Evolutionary conservation across 106 monocot genomes (phyloP), one percentile per base, ranked within the genome.

Genomic region (Posidonia australis): DNA sequence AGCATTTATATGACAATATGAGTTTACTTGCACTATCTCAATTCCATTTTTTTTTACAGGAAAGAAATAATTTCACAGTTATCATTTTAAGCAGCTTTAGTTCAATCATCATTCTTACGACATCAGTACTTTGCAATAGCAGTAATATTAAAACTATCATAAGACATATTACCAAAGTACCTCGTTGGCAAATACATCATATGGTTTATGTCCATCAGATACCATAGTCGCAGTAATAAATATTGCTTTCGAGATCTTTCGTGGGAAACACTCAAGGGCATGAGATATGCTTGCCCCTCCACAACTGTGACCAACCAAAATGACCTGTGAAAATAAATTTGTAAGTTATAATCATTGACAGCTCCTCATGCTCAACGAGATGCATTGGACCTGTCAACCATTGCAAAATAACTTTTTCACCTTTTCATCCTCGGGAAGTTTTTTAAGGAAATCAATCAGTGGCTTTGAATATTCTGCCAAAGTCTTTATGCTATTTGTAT

Each of bases 281-380:
- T 79, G 86, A 19, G 93, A 94, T 69, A 89, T 62, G 64, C 78
- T 78, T 51, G 89, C 93, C 27, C 93, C 93, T 48, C 89, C 93
- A 80, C 86, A 94, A 65, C 93, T 94, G 67, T 94, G 93, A 2
- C 89, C 89, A 46, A 94, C 93, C 51, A 94, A 79, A 74, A 89
- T 78, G 67, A 89, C 89, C 89, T 94, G 78, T 32, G 58, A 27
- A 54, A 61, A 16, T 61, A 43, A 20, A 62, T 20, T 2, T 1
- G 44, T 5, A 36, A 21, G 31, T 14, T 17, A 19, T 10, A 14
- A 17, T 0, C 13, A 49, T 49, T 49, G n/a, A 49, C 49, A 3
- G 13, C 3, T 19, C 49, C 5, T 49, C n/a, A 19, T 49, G 5
- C 16, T 4, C 7, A 36, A 36, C 36, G 7, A 36, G 36, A 36